Base-by-base conservation (phyloP, 2,329 filamentous ascomycete genomes). In the Phaeosphaeria sp. region DNA sequence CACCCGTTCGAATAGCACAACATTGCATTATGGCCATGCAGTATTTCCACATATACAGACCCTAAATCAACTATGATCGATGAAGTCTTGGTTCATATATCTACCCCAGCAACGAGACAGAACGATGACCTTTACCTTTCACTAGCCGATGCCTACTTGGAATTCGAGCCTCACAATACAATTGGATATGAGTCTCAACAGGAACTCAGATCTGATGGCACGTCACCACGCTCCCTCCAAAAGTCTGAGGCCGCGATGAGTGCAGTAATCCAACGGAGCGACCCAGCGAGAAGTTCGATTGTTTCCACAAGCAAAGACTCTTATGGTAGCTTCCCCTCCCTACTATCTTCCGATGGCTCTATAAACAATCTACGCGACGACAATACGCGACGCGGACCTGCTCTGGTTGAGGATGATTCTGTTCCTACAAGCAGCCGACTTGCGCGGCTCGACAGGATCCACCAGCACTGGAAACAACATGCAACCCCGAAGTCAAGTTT, bases 51-150 rank as follows among this genome's bases (percentile, higher is more conserved):
- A 46, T 53, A 36, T 22, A 51, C 22, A n/a, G 33, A n/a, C 18
- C 52, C 18, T 44, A 30, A 39, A 49, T 52, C 56, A 55, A 59
- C 48, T 42, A 74, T 73, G 72, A 63, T 60, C 54, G 73, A 79
- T 67, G 76, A 81, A 57, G 72, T 83, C 25, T 72, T 81, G 30
- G 77, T 80, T 33, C 81, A 83, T 64, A 77, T 81, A 42, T 79
- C 80, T 56, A 77, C 81, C 6, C 71, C 80, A 9, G 75, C 77
- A 9, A 78, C 74, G 39, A 73, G 70, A 27, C 69, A 72, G 41
- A 75, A 79, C 58, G 81, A 83, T 69, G 73, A 79, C 39, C 59
- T 73, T 4, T 80, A 77, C 58, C 72, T 70, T 47, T 71, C 73
- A 44, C 68, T 81, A 58, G 79, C 78, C 13, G 63, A 71, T 23